A percentile compares a stretch with the other conserved stretches of the same genome.
Conservation (phyloP, 306 rosid genomes). For the Lathyrus aphaca region DNA sequence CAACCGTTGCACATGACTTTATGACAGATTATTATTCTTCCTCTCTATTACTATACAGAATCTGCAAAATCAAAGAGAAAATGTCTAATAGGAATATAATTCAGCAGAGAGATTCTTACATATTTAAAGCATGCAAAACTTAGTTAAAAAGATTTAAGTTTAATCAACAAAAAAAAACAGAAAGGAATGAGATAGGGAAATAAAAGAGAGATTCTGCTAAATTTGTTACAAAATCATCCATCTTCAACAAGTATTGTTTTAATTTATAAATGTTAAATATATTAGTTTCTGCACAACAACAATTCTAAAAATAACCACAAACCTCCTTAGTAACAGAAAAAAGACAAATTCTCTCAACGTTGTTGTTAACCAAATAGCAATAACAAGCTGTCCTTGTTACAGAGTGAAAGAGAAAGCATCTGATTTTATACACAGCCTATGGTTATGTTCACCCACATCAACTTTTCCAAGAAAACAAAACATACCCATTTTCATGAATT, state of each 20-base stretch:
- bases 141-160: constrained; percentile 7
- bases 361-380: constrained; percentile 37
- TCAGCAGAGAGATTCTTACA: constrained; percentile 3
- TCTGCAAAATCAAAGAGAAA: constrained; percentile 36
- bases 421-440: too few species aligned
- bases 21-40: constrained; percentile 1
- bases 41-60: constrained; percentile 25
- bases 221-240: constrained; percentile 11
- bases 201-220: constrained; percentile 25
- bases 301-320: constrained; percentile 36
- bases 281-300: constrained; percentile 6
- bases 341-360: neutral
- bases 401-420: constrained; percentile 11
- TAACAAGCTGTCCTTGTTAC: constrained; percentile 28
- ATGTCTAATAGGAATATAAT: constrained; percentile 22
- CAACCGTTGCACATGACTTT: too few species aligned
- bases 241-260: constrained; percentile 29
- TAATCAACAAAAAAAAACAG: constrained; percentile 16
- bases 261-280: constrained; percentile 13
- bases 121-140: constrained; percentile 23
- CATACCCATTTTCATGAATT: constrained; percentile 1
- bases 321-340: neutral
- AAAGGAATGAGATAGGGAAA: neutral
- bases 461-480: too few species aligned
- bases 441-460: too few species aligned